Evolutionary conservation across 768 basidiomycete genomes (phyloP).

Genomic region (Suillus spraguei): DNA sequence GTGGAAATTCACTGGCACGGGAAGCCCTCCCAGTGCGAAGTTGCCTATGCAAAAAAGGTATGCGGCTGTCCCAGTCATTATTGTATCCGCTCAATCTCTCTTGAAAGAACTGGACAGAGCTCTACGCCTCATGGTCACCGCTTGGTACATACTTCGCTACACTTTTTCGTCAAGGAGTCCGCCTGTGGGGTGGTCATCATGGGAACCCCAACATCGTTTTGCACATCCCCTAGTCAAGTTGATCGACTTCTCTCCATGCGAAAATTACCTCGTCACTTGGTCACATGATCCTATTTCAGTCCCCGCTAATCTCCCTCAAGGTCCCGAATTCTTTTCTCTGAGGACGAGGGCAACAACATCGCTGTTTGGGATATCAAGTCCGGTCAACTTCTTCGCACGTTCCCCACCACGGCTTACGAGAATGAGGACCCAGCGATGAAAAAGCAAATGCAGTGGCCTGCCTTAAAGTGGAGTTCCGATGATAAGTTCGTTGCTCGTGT

Average conservation of each 20-base stretch:
- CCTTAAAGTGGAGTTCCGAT: constrained; percentile 96
- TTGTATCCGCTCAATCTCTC: constrained; percentile 15
- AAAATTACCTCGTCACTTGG: constrained; percentile 97
- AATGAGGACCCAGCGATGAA: constrained; percentile 59
- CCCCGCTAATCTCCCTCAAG: constrained; percentile 77
- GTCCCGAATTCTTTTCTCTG: constrained; percentile 87
- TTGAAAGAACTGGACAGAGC: constrained; percentile 89
- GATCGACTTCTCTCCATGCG: constrained; percentile 96
- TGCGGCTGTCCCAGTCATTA: constrained; percentile 28
- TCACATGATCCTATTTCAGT: constrained; percentile 92
- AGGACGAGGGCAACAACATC: constrained; percentile 95
- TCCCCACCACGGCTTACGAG: constrained; percentile 66
- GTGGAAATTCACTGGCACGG: constrained; percentile 93
- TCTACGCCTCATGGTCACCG: constrained; percentile 97
- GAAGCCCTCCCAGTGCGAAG: constrained; percentile 82
- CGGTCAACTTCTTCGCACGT: constrained; percentile 89
- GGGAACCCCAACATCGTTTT: constrained; percentile 87
- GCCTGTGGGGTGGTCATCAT: constrained; percentile 95
- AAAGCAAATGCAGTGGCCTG: constrained; percentile 93
- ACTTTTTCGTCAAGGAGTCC: constrained; percentile 92
- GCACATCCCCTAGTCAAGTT: constrained; percentile 95
- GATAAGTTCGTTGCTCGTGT: constrained; percentile 93
- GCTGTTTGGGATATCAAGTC: constrained; percentile 99
- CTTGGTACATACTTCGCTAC: constrained; percentile 94
- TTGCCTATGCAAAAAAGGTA: constrained; percentile 75